Conservation (phyloP, 2,329 filamentous ascomycete species). For the Myrmaecium sp. region DNA sequence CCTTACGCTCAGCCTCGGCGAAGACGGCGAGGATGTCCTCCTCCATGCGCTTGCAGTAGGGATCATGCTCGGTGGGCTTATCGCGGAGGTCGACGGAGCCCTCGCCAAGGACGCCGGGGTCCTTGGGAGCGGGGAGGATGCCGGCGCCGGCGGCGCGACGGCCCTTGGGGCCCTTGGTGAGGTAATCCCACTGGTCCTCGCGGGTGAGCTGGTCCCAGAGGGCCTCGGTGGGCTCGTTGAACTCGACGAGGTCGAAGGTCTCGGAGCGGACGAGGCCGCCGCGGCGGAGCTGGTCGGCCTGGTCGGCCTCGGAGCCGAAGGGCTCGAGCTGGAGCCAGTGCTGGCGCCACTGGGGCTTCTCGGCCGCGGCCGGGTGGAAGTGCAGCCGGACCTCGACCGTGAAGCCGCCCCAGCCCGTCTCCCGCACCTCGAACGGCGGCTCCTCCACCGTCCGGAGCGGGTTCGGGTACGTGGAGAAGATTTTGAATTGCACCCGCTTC, state of each 20-base stretch:
- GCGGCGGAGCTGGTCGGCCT: constrained; percentile 39
- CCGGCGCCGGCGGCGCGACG: constrained; percentile 6
- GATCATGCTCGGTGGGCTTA: constrained; percentile 3
- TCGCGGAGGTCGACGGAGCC: constrained; percentile 4
- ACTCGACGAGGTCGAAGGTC: constrained; percentile 85
- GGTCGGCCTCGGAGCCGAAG: constrained; percentile 56
- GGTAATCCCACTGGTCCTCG: constrained; percentile 41
- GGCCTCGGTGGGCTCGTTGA: constrained; percentile 89
- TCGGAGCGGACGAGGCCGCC: constrained; percentile 53
- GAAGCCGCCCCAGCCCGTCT: constrained; percentile 97
- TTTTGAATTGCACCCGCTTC: constrained; percentile 92
- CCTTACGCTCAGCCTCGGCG: constrained; percentile 4
- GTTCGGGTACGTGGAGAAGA: constrained; percentile 93
- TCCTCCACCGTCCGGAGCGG: constrained; percentile 49
- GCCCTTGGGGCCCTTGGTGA: constrained; percentile 11
- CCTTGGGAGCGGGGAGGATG: not conserved
- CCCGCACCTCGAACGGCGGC: constrained; percentile 66
- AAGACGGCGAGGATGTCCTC: constrained; percentile 4
- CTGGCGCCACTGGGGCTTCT: constrained; percentile 92
- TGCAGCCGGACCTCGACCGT: constrained; percentile 91
- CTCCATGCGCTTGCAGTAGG: constrained; percentile 5
- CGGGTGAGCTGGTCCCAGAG: constrained; percentile 78
- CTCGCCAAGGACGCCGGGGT: constrained; percentile 2
- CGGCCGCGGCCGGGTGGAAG: constrained; percentile 70
- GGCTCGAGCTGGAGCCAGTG: constrained; percentile 84